A percentile compares a stretch with the other conserved stretches of the same genome.
Evolutionary conservation across 257 asterid species (phyloP).

Genomic region (Ilex asprella): DNA sequence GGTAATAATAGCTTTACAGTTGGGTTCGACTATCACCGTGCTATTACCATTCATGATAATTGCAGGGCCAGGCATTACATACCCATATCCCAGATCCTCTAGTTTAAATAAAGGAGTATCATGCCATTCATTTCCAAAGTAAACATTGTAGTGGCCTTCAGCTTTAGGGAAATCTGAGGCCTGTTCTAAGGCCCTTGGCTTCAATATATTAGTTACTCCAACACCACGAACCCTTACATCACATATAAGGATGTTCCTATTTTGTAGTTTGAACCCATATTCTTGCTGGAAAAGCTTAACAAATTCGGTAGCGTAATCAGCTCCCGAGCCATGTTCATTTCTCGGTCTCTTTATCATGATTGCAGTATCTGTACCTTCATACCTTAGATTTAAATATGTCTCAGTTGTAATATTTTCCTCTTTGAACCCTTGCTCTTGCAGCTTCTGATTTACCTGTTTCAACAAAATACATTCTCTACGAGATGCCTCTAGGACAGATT

Average conservation of each 20-base stretch:
- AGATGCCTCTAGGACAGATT: slow-evolving; percentile 59
- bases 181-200: slow-evolving; percentile 50
- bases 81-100: slow-evolving; percentile 57
- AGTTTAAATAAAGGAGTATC: slow-evolving; percentile 76
- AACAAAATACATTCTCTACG: slow-evolving; percentile 52
- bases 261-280: slow-evolving; percentile 85
- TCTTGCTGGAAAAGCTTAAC: slow-evolving; percentile 74
- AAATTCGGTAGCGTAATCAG: slow-evolving; percentile 78
- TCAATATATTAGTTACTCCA: slow-evolving; percentile 79
- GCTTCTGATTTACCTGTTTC: slow-evolving; percentile 53
- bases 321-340: slow-evolving; percentile 49
- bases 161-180: slow-evolving; percentile 35
- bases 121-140: slow-evolving; percentile 61
- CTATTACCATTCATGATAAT: slow-evolving; percentile 94
- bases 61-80: slow-evolving; percentile 69
- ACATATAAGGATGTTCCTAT: slow-evolving; percentile 68
- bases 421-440: slow-evolving; percentile 67
- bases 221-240: slow-evolving; percentile 94
- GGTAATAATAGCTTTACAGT: slow-evolving; percentile 63
- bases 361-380: slow-evolving; percentile 92
- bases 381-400: slow-evolving; percentile 75
- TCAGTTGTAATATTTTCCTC: slow-evolving; percentile 69
- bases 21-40: slow-evolving; percentile 84
- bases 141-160: slow-evolving; percentile 50
- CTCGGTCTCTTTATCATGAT: slow-evolving; percentile 69